A percentile compares a stretch with the other conserved stretches of the same genome.
Evolutionary conservation across 768 basidiomycete genomes (phyloP).

Genomic region (Galerina marginata): DNA sequence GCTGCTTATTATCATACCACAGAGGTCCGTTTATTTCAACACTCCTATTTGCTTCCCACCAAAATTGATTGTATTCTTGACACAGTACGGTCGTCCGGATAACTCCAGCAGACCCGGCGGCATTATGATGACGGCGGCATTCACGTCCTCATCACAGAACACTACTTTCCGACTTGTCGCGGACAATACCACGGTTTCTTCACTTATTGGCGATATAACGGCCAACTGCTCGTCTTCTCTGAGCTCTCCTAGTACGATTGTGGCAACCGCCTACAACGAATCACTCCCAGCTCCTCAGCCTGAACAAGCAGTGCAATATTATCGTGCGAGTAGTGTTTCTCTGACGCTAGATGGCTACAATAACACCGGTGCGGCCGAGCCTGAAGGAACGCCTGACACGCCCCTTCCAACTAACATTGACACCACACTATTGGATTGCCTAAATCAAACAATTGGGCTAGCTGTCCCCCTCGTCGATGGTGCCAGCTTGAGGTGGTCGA

Average conservation of each 20-base stretch:
- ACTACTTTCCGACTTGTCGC: constrained; percentile 53
- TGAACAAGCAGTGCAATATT: constrained; percentile 69
- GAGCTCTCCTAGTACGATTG: constrained; percentile 23
- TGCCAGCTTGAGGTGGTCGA: constrained; percentile 25
- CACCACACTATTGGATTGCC: constrained; percentile 51
- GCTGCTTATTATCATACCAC: constrained; percentile 30
- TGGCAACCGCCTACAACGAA: constrained; percentile 36
- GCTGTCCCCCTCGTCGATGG: constrained; percentile 61
- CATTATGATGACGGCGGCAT: constrained; percentile 46
- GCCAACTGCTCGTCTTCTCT: constrained; percentile 43
- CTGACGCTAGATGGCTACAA: constrained; percentile 72
- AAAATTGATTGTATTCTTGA: constrained; percentile 1
- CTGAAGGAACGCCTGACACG: constrained; percentile 47
- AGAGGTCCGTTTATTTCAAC: constrained; percentile 27
- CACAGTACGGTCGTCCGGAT: constrained; percentile 35
- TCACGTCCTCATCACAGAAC: constrained; percentile 34
- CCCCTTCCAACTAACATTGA: constrained; percentile 62
- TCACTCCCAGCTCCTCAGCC: constrained; percentile 43
- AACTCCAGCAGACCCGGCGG: constrained; percentile 60
- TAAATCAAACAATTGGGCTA: constrained; percentile 66
- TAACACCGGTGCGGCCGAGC: constrained; percentile 51
- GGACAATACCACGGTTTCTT: constrained; percentile 51
- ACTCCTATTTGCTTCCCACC: background rate
- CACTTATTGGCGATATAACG: constrained; percentile 47
- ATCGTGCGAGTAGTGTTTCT: constrained; percentile 66